Conservation (phyloP, 768 basidiomycete species). For the Hericium rajendrae region DNA sequence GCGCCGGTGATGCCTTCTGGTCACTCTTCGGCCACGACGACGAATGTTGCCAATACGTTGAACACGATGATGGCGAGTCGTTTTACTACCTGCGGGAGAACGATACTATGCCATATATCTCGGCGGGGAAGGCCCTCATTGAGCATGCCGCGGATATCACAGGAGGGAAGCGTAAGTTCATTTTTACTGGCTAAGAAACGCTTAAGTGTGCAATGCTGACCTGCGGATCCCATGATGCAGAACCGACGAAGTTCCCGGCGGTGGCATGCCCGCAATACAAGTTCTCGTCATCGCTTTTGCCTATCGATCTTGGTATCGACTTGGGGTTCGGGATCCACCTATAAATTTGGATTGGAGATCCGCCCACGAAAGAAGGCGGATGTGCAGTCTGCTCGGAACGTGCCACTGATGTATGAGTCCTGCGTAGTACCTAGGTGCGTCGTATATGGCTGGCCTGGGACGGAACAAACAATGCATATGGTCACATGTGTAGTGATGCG, state of each 20-base stretch:
- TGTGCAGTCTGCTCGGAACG: too few relatives aligned
- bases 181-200: too few relatives aligned
- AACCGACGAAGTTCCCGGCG: background rate
- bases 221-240: background rate
- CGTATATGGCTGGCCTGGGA: too few relatives aligned
- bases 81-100: conserved; percentile 1
- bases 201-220: background rate
- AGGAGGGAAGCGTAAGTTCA: too few relatives aligned
- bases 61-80: background rate
- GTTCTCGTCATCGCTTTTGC: background rate
- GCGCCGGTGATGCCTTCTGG: conserved; percentile 20
- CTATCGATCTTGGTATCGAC: background rate
- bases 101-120: background rate
- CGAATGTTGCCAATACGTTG: background rate
- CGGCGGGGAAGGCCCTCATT: background rate
- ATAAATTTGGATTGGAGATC: too few relatives aligned
- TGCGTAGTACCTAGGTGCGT: too few relatives aligned
- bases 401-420: too few relatives aligned
- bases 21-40: conserved; percentile 21
- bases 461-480: too few relatives aligned
- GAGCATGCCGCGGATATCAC: background rate
- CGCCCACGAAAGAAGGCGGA: too few relatives aligned
- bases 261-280: background rate
- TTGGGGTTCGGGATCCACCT: too few relatives aligned
- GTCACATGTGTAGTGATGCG: too few relatives aligned